phyloP scores from a whole-genome alignment of 108 stramenopile species.

The Epithemia pelagica region DNA sequence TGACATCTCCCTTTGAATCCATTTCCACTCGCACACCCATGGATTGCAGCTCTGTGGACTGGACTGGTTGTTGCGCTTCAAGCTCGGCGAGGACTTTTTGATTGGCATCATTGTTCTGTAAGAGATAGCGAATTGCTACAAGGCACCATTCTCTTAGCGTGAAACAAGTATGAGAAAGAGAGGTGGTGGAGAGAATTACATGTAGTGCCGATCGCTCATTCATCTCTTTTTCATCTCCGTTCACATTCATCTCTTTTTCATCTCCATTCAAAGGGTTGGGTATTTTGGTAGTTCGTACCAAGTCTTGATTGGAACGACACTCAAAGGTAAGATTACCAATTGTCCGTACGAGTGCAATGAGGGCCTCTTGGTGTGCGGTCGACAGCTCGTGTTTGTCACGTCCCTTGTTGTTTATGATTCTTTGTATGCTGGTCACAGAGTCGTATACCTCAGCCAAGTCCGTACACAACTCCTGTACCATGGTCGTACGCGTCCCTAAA shows the following conservation, averaged over 20 bases:
- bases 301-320: slow-evolving; percentile 66
- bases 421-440: slow-evolving; percentile 17
- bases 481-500: slow-evolving; percentile 40
- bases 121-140: slow-evolving; percentile 72
- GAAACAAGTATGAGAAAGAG: slow-evolving; percentile 68
- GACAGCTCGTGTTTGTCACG: slow-evolving; percentile 36
- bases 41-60: slow-evolving; percentile 50
- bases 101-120: slow-evolving; percentile 64
- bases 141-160: slow-evolving; percentile 81
- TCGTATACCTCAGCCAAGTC: slow-evolving; percentile 55
- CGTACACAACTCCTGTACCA: slow-evolving; percentile 32
- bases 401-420: slow-evolving; percentile 35
- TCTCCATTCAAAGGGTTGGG: slow-evolving; percentile 14
- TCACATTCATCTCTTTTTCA: background rate
- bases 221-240: background rate
- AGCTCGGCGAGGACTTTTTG: slow-evolving; percentile 48
- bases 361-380: slow-evolving; percentile 45
- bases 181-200: slow-evolving; percentile 67
- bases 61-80: slow-evolving; percentile 62
- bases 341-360: slow-evolving; percentile 53
- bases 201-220: slow-evolving; percentile 61
- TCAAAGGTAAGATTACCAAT: slow-evolving; percentile 64
- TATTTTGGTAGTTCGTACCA: slow-evolving; percentile 41
- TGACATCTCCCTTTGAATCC: slow-evolving; percentile 61
- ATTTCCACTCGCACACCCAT: slow-evolving; percentile 61